phyloP scores from a whole-genome alignment of 805 yeast species.

The Wickerhamiella brachini region DNA sequence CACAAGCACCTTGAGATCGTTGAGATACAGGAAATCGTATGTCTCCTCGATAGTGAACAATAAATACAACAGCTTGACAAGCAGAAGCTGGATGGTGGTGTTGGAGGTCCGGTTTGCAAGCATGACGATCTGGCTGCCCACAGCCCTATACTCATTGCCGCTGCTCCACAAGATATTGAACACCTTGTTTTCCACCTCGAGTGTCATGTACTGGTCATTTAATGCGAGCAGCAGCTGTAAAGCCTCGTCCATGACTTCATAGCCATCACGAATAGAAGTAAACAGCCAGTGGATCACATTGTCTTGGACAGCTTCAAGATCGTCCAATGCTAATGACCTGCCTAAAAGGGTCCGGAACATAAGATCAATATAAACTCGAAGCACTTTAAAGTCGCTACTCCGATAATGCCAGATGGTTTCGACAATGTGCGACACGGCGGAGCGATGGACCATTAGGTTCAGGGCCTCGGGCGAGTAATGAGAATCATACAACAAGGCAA shows the following conservation, averaged over 20 bases:
- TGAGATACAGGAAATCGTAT: constrained; percentile 57
- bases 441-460: not conserved
- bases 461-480: not conserved
- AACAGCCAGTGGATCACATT: constrained; percentile 37
- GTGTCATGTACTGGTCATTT: constrained; percentile 78
- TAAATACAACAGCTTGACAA: constrained; percentile 62
- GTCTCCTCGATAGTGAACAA: constrained; percentile 56
- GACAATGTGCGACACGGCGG: constrained; percentile 22
- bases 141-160: constrained; percentile 33
- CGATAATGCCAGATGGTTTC: constrained; percentile 29
- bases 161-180: constrained; percentile 38
- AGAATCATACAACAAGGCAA: not conserved
- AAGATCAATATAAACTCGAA: constrained; percentile 36
- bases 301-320: constrained; percentile 30
- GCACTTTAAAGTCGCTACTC: constrained; percentile 26
- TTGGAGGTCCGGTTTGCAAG: constrained; percentile 65
- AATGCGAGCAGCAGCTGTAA: constrained; percentile 59
- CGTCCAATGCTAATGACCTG: constrained; percentile 15
- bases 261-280: constrained; percentile 29
- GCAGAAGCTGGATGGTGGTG: constrained; percentile 57
- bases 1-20: constrained; percentile 70
- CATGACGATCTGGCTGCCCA: constrained; percentile 57
- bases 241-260: constrained; percentile 26
- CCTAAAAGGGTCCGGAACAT: constrained; percentile 22
- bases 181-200: constrained; percentile 32